phyloP scores from a whole-genome alignment of 768 basidiomycete genomes.

The Collybia sordida region DNA sequence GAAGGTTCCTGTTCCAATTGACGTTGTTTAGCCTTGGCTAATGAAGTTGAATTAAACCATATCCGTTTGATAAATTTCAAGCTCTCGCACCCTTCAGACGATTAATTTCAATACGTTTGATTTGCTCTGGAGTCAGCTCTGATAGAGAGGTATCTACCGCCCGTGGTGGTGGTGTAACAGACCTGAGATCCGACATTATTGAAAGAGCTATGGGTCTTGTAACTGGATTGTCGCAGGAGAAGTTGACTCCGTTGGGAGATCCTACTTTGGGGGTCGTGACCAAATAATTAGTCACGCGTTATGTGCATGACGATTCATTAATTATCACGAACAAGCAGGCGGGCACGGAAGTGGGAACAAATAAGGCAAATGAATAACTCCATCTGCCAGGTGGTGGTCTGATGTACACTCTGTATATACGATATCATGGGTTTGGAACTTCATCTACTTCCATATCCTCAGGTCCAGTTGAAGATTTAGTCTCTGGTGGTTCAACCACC shows the following conservation, averaged over 20 bases:
- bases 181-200: conserved; percentile 25
- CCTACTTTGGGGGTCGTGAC: not conserved
- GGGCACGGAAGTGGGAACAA: not conserved
- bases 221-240: no score
- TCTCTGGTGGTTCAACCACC: conserved; percentile 1
- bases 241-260: no score
- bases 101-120: conserved; percentile 75
- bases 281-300: not conserved
- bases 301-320: no score
- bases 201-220: conserved; percentile 2
- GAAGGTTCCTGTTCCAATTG: conserved; percentile 57
- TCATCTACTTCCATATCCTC: conserved; percentile 23
- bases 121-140: conserved; percentile 64
- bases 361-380: not conserved
- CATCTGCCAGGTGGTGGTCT: not conserved
- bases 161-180: conserved; percentile 41
- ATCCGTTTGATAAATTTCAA: not conserved
- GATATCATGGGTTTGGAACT: conserved; percentile 1
- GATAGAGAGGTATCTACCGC: conserved; percentile 14
- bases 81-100: conserved; percentile 61
- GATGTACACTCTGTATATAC: not conserved
- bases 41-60: not conserved
- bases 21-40: conserved; percentile 77
- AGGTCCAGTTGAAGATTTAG: conserved; percentile 4
- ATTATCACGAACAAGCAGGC: not conserved